Base-by-base conservation (phyloP, 495 filamentous ascomycete species). In the Penicillium arizonense region DNA sequence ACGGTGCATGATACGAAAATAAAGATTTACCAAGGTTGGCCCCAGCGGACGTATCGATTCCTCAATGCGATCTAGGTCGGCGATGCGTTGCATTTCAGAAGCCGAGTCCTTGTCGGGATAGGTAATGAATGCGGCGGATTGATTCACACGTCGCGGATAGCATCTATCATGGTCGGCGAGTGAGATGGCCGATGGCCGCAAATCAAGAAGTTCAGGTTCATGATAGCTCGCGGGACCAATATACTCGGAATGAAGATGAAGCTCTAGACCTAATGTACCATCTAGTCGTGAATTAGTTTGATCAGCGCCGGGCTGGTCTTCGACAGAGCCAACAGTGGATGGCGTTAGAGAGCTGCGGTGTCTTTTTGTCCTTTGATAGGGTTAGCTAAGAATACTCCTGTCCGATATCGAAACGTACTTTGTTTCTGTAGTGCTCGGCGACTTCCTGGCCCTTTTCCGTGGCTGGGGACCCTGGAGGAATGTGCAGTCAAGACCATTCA, bases 1-100 rank as follows among this genome's bases (percentile, higher is more conserved):
- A 2, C 87, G 87, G 61, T 94, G 89, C 30, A 94, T 82, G 45
- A 89, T 79, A 50, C 79, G 78, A 65, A 94, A 93, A 73, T 91
- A 93, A 14, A 92, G 69, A 51, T 90, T 84, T 47, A 94, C 83
- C 58, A 94, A 65, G 20, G 78, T 78, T 2, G 52, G 57, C 3
- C 28, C 28, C 28, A 30, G 28, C 8, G 28, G 28, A 32, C 47
- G 38, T 21, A 55, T 48, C 12, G 41, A 42, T 21, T 21, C 47
- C 23, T 59, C 56, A 13, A 59, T 59, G 12, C 44, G 26, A 38
- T 59, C 57, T 2, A 60, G 48, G 10, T 60, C 84, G 34, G 28
- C 48, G 35, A 60, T 37, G 42, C 48, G 47, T 51, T 54, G 50
- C 23, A 48, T 42, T 44, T 64, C 53, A 51, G 42, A 56, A n/a